Conservation (phyloP, 768 basidiomycete species). For the Pluteus cervinus region DNA sequence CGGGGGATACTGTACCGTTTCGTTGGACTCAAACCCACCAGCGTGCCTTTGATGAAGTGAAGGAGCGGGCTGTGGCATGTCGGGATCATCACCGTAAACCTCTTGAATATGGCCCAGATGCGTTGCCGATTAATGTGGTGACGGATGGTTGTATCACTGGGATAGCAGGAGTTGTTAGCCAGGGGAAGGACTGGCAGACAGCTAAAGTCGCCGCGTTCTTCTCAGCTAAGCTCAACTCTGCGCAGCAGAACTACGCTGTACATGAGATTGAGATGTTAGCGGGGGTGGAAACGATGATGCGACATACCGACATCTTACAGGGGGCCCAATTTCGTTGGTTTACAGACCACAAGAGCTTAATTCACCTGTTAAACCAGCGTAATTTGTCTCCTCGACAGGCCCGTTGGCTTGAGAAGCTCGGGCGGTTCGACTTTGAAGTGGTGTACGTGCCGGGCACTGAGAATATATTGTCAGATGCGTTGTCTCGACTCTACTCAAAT, state of each 20-base stretch:
- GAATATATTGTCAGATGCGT: conserved; percentile 33
- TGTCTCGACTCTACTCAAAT: conserved; percentile 26
- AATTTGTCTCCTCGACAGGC: conserved; percentile 26
- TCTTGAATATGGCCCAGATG: conserved; percentile 12
- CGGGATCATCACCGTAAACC: conserved; percentile 13
- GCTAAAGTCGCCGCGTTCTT: conserved; percentile 28
- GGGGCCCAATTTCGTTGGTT: conserved; percentile 20
- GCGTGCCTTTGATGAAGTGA: conserved; percentile 30
- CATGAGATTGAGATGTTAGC: conserved; percentile 34
- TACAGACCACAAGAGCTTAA: conserved; percentile 28
- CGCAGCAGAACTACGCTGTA: conserved; percentile 30
- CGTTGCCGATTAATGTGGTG: conserved; percentile 19
- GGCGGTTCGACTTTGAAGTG: conserved; percentile 29
- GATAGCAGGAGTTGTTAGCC: conserved; percentile 19
- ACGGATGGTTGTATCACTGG: conserved; percentile 27
- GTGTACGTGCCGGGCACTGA: conserved; percentile 26
- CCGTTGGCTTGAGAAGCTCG: conserved; percentile 30
- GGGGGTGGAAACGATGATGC: conserved; percentile 27
- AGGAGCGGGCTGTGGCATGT: conserved; percentile 12
- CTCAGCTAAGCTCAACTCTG: conserved; percentile 26
- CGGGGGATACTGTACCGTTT: conserved; percentile 15
- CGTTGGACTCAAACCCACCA: conserved; percentile 18
- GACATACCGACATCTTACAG: conserved; percentile 21
- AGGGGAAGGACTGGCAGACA: conserved; percentile 20
- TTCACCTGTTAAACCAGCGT: conserved; percentile 21